phyloP scores from a whole-genome alignment of 2,329 filamentous ascomycete species.

The Paecilomyces niveus region DNA sequence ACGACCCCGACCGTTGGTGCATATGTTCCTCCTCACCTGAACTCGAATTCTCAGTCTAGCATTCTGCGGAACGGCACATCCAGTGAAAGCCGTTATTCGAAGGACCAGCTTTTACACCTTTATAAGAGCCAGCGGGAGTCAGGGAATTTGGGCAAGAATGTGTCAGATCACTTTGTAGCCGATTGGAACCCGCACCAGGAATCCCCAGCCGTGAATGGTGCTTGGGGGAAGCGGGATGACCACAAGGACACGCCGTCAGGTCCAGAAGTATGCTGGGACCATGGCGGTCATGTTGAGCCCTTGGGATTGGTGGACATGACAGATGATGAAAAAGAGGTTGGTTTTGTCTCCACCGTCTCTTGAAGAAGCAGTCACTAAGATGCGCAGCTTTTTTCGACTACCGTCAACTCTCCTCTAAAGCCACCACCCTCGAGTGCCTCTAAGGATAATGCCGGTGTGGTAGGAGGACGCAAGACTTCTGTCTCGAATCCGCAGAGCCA shows the following conservation, averaged over 20 bases:
- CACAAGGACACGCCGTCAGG: slow-evolving; percentile 66
- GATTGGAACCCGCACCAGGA: slow-evolving; percentile 72
- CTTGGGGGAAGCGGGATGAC: slow-evolving; percentile 74
- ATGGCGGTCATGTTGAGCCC: slow-evolving; percentile 61
- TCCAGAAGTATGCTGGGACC: slow-evolving; percentile 89
- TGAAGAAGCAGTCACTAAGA: slow-evolving; percentile 11
- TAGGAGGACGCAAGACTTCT: slow-evolving; percentile 67
- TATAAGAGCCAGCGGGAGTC: slow-evolving; percentile 54
- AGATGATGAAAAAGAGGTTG: slow-evolving; percentile 59
- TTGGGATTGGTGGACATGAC: slow-evolving; percentile 67
- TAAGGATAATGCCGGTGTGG: slow-evolving; percentile 47
- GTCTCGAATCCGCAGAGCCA: slow-evolving; percentile 61
- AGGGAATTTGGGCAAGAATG: slow-evolving; percentile 49
- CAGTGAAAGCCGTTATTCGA: slow-evolving; percentile 60
- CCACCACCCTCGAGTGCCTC: slow-evolving; percentile 61
- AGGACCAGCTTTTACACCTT: slow-evolving; percentile 70
- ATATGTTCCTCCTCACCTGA: slow-evolving; percentile 58
- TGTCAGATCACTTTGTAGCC: slow-evolving; percentile 62
- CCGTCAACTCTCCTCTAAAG: slow-evolving; percentile 92
- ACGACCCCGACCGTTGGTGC: slow-evolving; percentile 35
- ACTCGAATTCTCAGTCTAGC: slow-evolving; percentile 40
- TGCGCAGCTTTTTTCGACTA: slow-evolving; percentile 65
- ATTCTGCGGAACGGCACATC: slow-evolving; percentile 48
- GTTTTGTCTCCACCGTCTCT: slow-evolving; percentile 12
- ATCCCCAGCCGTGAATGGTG: slow-evolving; percentile 54